Base-by-base conservation (phyloP, 176 grass and related monocot genomes). In the Dendrocalamus sinicus region DNA sequence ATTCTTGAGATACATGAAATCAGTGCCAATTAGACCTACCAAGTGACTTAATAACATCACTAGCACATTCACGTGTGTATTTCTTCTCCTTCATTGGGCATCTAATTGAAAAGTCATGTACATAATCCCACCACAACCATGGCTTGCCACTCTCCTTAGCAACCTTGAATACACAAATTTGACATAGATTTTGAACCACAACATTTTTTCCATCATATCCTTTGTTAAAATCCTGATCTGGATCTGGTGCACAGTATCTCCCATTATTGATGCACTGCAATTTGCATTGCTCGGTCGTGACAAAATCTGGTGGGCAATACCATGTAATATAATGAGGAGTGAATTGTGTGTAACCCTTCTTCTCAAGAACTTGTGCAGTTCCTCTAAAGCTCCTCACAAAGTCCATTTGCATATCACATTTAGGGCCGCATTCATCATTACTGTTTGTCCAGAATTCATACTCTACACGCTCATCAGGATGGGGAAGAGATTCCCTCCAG, bases 111-210 rank as follows among this genome's bases (percentile, higher is more conserved):
- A 97, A 97, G 83, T 97, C 94, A 87, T 93, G 93, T 44, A 92
- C 94, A 91, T 94, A 97, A 85, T 97, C 94, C 94, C 94, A 97
- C 94, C 94, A 97, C 67, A 97, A 67, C 94, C 94, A 97, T 76
- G 94, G 94, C 79, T 92, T 97, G 52, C 73, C 85, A 81, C 54
- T 97, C 22, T 94, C 92, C 87, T 94, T 94, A 75, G 94, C 92
- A 74, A 92, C 59, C 77, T 89, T 94, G 87, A 94, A 97, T 51
- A 87, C 88, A 76, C 94, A 97, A 74, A 94, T 75, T 80, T 97
- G 92, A 83, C 88, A 87, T 45, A 97, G 62, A 79, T 97, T 97
- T 71, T 94, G 92, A 72, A 92, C 48, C 72, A 97, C 94, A 5
- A 97, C 94, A 77, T 97, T 86, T 79, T 60, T 94, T 76, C 94